Conservation (phyloP, 2,329 filamentous ascomycete species). For the Lachnellula occidentalis region DNA sequence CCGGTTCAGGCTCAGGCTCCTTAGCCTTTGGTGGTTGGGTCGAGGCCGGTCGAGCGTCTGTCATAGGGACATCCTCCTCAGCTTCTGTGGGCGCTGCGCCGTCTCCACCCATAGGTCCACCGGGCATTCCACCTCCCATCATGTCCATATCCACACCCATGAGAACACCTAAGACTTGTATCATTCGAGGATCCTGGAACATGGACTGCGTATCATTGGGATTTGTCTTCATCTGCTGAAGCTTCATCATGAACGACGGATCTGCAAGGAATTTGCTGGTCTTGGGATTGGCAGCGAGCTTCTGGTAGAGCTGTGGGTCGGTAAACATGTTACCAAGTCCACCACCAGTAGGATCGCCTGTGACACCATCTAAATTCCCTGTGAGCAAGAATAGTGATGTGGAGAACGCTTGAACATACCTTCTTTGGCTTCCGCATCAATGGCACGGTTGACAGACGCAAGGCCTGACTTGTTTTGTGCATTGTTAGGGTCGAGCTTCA, state of each 20-base stretch:
- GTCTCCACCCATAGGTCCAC: conserved; percentile 40
- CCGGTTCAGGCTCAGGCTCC: conserved; percentile 53
- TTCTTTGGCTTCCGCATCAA: conserved; percentile 66
- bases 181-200: conserved; percentile 84
- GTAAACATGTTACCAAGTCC: conserved; percentile 91
- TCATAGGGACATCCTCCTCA: conserved; percentile 74
- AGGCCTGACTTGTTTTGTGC: conserved; percentile 88
- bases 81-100: conserved; percentile 38
- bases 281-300: conserved; percentile 92
- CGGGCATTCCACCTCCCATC: conserved; percentile 30
- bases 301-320: conserved; percentile 83
- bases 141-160: conserved; percentile 91
- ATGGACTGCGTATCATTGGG: conserved; percentile 72
- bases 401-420: conserved; percentile 17
- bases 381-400: conserved; percentile 7
- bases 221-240: conserved; percentile 76
- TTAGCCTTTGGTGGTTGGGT: conserved; percentile 39
- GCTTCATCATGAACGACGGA: conserved; percentile 81
- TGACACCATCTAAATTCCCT: conserved; percentile 32
- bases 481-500: conserved; percentile 88
- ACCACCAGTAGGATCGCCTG: conserved; percentile 62
- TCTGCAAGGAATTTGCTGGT: conserved; percentile 78
- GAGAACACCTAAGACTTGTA: conserved; percentile 88
- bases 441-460: conserved; percentile 78
- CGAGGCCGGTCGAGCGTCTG: conserved; percentile 52